Percentiles rank a stretch among this genome's conserved stretches.
Evolutionary conservation across 805 yeast genomes (phyloP).

Genomic region (Metschnikowia sp.): DNA sequence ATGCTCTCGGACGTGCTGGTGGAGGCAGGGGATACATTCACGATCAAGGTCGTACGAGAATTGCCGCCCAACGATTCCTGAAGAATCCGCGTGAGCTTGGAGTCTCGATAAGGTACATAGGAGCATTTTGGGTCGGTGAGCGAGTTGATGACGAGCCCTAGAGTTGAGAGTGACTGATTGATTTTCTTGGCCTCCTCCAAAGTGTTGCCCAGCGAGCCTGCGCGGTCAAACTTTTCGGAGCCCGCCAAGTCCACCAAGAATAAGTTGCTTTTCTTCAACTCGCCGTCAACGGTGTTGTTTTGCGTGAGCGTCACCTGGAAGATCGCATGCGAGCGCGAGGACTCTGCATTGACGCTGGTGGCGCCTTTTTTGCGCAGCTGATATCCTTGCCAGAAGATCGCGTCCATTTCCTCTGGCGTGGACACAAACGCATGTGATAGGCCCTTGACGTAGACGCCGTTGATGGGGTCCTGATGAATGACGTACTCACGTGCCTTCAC

Average conservation of each 20-base stretch:
- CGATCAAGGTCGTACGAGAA: conserved; percentile 67
- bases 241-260: conserved; percentile 86
- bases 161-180: conserved; percentile 70
- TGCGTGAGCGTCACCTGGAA: conserved; percentile 68
- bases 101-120: conserved; percentile 74
- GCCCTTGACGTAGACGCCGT: conserved; percentile 72
- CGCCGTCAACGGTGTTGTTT: conserved; percentile 50
- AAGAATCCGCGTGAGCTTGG: conserved; percentile 71
- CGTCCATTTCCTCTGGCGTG: conserved; percentile 54
- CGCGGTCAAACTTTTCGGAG: conserved; percentile 72
- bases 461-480: conserved; percentile 59
- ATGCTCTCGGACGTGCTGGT: conserved; percentile 61
- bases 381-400: conserved; percentile 57
- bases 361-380: conserved; percentile 52
- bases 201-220: conserved; percentile 73
- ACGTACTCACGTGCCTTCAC: conserved; percentile 32
- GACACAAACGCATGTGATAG: conserved; percentile 60
- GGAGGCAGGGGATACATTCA: conserved; percentile 67
- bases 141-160: conserved; percentile 79
- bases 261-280: conserved; percentile 58
- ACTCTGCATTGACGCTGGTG: conserved; percentile 68
- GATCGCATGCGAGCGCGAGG: conserved; percentile 80
- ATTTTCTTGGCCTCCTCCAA: conserved; percentile 83
- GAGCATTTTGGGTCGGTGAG: conserved; percentile 65
- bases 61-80: conserved; percentile 84